Conservation (phyloP, 352 stramenopile species). For the Pythium brachiatum region DNA sequence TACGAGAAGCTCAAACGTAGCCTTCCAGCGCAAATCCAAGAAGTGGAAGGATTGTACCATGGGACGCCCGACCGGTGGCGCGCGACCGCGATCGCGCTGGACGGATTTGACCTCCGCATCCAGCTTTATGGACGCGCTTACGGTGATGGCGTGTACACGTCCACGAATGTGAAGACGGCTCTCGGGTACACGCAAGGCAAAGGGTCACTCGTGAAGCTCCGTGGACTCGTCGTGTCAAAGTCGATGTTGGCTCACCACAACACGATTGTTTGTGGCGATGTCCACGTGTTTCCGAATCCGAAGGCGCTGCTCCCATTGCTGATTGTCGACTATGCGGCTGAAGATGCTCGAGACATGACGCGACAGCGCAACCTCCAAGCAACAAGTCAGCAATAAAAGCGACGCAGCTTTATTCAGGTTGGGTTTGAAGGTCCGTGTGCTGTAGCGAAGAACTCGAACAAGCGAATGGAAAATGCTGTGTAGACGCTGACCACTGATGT, state of each 20-base stretch:
- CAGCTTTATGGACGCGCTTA: slow-evolving; percentile 4
- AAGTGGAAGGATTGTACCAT: slow-evolving; percentile 15
- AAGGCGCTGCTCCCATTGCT: slow-evolving; percentile 13
- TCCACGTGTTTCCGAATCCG: no score
- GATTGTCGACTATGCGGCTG: slow-evolving; percentile 20
- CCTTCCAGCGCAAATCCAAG: neutral
- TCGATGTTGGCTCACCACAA: no score
- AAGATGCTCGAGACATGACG: slow-evolving; percentile 13
- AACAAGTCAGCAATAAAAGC: no score
- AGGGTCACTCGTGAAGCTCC: slow-evolving; percentile 15
- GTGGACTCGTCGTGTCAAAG: slow-evolving; percentile 10
- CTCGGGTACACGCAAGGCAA: neutral
- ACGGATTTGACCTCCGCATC: slow-evolving; percentile 19
- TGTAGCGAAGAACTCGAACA: no score
- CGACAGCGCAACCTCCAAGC: no score
- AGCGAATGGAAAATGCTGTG: no score
- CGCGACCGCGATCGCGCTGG: slow-evolving; percentile 19
- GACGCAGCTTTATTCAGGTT: no score
- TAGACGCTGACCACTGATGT: no score
- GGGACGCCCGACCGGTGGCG: slow-evolving; percentile 22
- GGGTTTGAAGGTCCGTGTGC: no score
- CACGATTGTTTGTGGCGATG: no score
- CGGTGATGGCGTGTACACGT: slow-evolving; percentile 20
- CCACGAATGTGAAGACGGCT: neutral
- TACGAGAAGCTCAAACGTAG: no score